A percentile compares a stretch with the other conserved stretches of the same genome.
Conservation (phyloP, 192 early-diverging fungal species). For the Coemansia sp. region DNA sequence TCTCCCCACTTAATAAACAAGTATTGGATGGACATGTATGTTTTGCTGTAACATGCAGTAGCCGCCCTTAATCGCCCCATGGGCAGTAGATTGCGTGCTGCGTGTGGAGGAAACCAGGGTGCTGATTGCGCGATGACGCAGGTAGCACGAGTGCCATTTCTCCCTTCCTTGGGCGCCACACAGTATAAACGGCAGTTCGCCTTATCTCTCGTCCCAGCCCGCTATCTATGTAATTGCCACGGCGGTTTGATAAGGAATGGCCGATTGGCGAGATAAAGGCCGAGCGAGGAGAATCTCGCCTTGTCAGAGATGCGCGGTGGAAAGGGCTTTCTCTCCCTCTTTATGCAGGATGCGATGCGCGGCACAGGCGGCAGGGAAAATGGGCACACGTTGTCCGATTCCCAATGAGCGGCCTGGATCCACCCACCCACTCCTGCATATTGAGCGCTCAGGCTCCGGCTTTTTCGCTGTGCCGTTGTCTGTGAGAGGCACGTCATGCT, state of each 20-base stretch:
- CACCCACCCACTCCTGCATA: background rate
- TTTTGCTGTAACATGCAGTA: constrained; percentile 7
- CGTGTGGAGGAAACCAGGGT: background rate
- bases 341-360: constrained; percentile 8
- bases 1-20: background rate
- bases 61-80: constrained; percentile 2
- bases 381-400: background rate
- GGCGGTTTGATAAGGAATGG: background rate
- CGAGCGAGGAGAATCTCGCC: background rate
- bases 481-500: constrained; percentile 5
- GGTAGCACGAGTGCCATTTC: background rate
- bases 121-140: background rate
- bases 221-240: background rate
- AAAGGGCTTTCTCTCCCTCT: background rate
- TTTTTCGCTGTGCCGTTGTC: background rate
- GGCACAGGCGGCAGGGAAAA: background rate
- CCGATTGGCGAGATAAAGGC: constrained; percentile 5
- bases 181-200: background rate
- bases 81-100: background rate
- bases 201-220: too few species aligned
- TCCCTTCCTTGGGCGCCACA: background rate
- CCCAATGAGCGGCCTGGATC: background rate
- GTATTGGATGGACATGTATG: constrained; percentile 4
- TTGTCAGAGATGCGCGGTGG: background rate
- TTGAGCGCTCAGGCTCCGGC: background rate